phyloP scores from a whole-genome alignment of 2,329 filamentous ascomycete species.

The Leptographium flavum region DNA sequence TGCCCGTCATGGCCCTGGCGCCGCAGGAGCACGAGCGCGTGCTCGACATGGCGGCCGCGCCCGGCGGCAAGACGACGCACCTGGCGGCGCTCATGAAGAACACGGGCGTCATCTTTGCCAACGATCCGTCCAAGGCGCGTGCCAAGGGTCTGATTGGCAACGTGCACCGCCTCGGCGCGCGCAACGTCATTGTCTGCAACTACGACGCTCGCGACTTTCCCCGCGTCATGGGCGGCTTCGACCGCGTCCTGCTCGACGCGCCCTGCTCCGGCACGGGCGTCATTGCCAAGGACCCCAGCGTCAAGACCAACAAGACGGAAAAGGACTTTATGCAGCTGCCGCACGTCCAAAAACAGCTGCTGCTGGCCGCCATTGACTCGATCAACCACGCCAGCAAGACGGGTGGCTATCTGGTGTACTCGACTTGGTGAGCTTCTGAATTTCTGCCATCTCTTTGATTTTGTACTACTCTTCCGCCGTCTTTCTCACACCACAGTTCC shows the following conservation, averaged over 20 bases:
- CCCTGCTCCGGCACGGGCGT: constrained; percentile 95
- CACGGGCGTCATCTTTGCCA: constrained; percentile 87
- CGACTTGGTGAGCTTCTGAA: constrained; percentile 53
- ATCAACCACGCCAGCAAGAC: constrained; percentile 92
- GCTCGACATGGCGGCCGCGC: constrained; percentile 87
- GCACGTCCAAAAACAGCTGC: constrained; percentile 86
- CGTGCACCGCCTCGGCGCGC: constrained; percentile 84
- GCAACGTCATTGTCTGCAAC: constrained; percentile 90
- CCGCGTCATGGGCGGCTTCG: constrained; percentile 87
- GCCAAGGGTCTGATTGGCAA: constrained; percentile 96
- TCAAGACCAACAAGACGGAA: constrained; percentile 97
- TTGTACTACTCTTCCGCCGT: too few species aligned
- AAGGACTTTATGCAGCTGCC: constrained; percentile 87
- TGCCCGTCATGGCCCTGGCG: constrained; percentile 93
- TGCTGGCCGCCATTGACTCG: constrained; percentile 87
- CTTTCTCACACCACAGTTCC: constrained; percentile 4
- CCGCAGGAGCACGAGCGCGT: constrained; percentile 87
- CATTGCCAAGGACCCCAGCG: constrained; percentile 88
- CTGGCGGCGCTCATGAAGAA: constrained; percentile 97
- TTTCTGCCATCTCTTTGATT: background rate
- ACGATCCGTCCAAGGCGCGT: constrained; percentile 88
- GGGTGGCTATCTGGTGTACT: constrained; percentile 91
- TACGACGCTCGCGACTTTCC: constrained; percentile 93
- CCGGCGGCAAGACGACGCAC: constrained; percentile 92
- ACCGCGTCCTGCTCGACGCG: constrained; percentile 84